Evolutionary conservation across 2,329 filamentous ascomycete species (phyloP), one percentile per base, ranked within the genome.

Genomic region (Aspergillus aculeatinus): DNA sequence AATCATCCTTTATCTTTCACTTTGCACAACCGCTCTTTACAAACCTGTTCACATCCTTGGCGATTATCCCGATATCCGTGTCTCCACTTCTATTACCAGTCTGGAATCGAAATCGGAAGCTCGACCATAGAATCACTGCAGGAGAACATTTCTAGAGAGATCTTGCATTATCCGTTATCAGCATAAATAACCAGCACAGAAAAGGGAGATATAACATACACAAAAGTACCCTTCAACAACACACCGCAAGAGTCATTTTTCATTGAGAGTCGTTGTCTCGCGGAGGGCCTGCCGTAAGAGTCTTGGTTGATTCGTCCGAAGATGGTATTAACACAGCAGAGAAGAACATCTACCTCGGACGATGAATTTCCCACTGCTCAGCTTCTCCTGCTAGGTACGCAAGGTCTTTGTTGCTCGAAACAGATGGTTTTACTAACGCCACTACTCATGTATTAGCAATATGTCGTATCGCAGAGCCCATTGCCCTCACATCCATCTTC

Each of bases 401-500:
- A 54, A 19, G 2, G 27, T 29, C 27, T 29, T 25, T 19, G 19
- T 39, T 9, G 25, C 42, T 29, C 7, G 27, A 29, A 29, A 29
- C 12, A 6, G 33, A 35, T 44, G 39, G 19, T 14, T 14, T 23
- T 31, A 33, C 44, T 64, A 11, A 47, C 19, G 5, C 25, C n/a
- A 29, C 33, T 50, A 29, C 69, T 52, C 12, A 29, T 29, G 27
- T 7, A 52, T 42, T 52, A 96, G 92, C 92, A 74, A 91, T 96
- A 81, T 93, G 96, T 72, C 91, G 93, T 64, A 86, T 97, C 67
- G 91, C 92, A 56, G 93, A 97, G 77, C 93, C 93, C 23, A 94
- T 97, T 68, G 92, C 93, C 54, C 85, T 97, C 65, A 96, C 92
- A 1, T 95, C 91, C 71, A 95, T 96, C 76, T 96, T 94, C 70